Conservation (phyloP, 2,329 filamentous ascomycete genomes). For the Escovopsis sp. region DNA sequence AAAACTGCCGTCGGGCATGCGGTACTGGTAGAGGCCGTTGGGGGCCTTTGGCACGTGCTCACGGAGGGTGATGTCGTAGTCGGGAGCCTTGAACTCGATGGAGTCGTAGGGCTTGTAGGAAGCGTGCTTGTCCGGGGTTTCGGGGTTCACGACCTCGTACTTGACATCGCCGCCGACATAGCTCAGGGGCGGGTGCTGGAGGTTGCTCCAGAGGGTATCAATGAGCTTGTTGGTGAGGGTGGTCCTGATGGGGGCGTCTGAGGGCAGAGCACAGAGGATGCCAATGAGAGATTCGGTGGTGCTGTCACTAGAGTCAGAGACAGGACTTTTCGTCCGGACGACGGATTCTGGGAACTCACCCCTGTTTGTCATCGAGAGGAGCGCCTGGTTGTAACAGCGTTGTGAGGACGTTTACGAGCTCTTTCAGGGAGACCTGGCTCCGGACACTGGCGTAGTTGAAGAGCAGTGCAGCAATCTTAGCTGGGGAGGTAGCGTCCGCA, state of each 20-base stretch:
- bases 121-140: slow-evolving; percentile 17
- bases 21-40: slow-evolving; percentile 20
- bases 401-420: slow-evolving; percentile 19
- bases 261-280: slow-evolving; percentile 23
- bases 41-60: slow-evolving; percentile 22
- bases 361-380: slow-evolving; percentile 42
- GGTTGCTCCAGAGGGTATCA: slow-evolving; percentile 36
- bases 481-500: slow-evolving; percentile 14
- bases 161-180: slow-evolving; percentile 27
- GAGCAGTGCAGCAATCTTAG: slow-evolving; percentile 19
- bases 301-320: slow-evolving; percentile 12
- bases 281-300: slow-evolving; percentile 26
- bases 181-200: slow-evolving; percentile 37
- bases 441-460: slow-evolving; percentile 18
- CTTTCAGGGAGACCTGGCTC: slow-evolving; percentile 13
- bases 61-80: slow-evolving; percentile 21
- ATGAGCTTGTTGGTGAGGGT: slow-evolving; percentile 35
- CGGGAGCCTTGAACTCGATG: slow-evolving; percentile 26
- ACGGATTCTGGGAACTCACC: slow-evolving; percentile 11
- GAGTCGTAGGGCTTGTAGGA: slow-evolving; percentile 13
- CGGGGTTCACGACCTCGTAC: slow-evolving; percentile 19
- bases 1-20: slow-evolving; percentile 15
- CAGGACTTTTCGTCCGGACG: too few species aligned
- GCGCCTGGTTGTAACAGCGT: slow-evolving; percentile 27
- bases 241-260: slow-evolving; percentile 17